Base-by-base conservation (phyloP, 176 grass and related monocot species). In the Neostapfia colusana region DNA sequence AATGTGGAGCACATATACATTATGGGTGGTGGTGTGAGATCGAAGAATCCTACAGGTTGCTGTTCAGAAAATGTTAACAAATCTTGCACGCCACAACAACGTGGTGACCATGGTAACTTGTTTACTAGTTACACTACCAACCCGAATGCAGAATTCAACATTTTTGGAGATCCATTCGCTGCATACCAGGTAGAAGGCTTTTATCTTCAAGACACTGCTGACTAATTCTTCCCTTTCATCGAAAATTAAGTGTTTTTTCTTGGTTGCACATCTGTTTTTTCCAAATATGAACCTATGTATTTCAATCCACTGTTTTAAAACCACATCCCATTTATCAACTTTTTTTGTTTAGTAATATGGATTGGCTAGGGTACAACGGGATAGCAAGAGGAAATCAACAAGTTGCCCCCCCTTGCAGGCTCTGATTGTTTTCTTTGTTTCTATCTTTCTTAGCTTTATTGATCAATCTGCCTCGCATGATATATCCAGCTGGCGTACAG, bases 1-100 rank as follows among this genome's bases (percentile, higher is more conserved):
- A 93, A 97, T 40, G 88, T 97, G 26, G 84, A 97, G 55, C 94
- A 89, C 69, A 97, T 97, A 82, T 97, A 91, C 65, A 82, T 93
- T 67, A 97, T 97, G 94, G 94, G 94, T 20, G 94, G 94, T 13
- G 86, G 91, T 4, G 86, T 97, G 37, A 89, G 84, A 70, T 89
- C 86, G 0, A 84, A 87, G 68, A 93, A 97, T 34, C 94, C 91
- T 6, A 93, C 90, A 51, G 90, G 90, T 45, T 97, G 94, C 56
- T 93, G 94, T 56, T 76, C 79, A 1, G 31, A 75, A 55, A 86
- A 89, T 76, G 18, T 42, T 49, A 71, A 56, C 61, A 67, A 79
- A 70, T 77, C 78, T 74, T 93, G 91, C 82, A 64, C 13, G n/a
- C 86, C 78, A 5, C 72, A 58, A 14, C 89, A 97, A 73, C 93